phyloP scores from a whole-genome alignment of 768 basidiomycete genomes.

The Boletus patriciae region DNA sequence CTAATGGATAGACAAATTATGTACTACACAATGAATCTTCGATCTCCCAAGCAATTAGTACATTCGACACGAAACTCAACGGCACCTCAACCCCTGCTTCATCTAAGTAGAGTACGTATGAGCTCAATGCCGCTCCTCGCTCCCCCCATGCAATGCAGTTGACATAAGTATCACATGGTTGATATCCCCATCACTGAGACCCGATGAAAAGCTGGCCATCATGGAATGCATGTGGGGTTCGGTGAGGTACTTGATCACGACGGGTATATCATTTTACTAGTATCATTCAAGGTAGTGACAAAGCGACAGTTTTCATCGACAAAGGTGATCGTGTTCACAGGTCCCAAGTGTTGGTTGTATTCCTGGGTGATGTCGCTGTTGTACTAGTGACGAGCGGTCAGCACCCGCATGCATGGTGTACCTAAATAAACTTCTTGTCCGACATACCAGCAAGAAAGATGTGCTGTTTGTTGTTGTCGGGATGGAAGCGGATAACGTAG shows the following conservation, averaged over 20 bases:
- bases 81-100: too few relatives aligned
- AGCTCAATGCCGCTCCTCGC: too few relatives aligned
- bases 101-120: too few relatives aligned
- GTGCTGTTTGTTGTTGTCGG: conserved; percentile 93
- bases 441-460: conserved; percentile 98
- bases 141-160: too few relatives aligned
- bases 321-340: conserved; percentile 98
- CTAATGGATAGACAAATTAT: too few relatives aligned
- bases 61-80: too few relatives aligned
- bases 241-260: conserved; percentile 99
- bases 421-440: conserved; percentile 99
- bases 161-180: too few relatives aligned
- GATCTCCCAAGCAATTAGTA: too few relatives aligned
- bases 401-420: conserved; percentile 33
- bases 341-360: conserved; percentile 97
- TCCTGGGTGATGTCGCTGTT: conserved; percentile 98
- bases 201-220: too few relatives aligned
- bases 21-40: too few relatives aligned
- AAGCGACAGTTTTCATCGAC: conserved; percentile 98
- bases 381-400: conserved; percentile 54
- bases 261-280: conserved; percentile 99
- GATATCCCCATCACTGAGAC: too few relatives aligned
- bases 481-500: conserved; percentile 93
- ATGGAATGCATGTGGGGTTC: conserved; percentile 99
- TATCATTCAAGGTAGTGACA: conserved; percentile 98